A percentile compares a stretch with the other conserved stretches of the same genome.
phyloP scores from a whole-genome alignment of 208 protist genomes.

The Polymyxa betae region DNA sequence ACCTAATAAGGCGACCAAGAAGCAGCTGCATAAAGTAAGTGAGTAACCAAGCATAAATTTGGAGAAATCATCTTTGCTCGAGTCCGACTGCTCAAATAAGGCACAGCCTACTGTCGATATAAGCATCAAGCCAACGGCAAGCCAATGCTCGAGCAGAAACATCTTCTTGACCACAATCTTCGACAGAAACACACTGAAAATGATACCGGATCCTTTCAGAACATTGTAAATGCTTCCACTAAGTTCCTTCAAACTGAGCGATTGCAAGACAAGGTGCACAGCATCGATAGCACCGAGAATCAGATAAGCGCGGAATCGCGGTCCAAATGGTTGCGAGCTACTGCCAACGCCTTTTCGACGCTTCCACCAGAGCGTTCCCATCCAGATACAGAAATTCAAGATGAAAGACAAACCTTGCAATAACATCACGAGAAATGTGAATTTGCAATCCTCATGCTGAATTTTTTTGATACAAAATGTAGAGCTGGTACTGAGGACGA shows the following conservation, averaged over 20 bases:
- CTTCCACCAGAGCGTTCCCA: background rate
- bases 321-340: background rate
- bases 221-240: background rate
- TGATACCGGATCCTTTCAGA: background rate
- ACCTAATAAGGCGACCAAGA: background rate
- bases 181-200: constrained; percentile 41
- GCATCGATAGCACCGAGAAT: background rate
- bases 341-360: too few species aligned
- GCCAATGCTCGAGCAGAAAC: constrained; percentile 21
- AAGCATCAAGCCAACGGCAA: background rate
- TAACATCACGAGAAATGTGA: background rate
- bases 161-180: constrained; percentile 46
- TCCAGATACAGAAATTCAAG: background rate
- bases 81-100: background rate
- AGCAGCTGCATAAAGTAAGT: background rate
- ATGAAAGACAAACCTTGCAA: background rate
- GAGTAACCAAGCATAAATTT: background rate
- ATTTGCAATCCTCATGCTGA: background rate
- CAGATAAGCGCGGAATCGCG: background rate
- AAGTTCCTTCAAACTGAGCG: background rate
- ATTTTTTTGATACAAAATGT: background rate
- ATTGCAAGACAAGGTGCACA: background rate
- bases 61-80: background rate
- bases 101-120: background rate
- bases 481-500: background rate